A percentile compares a stretch with the other conserved stretches of the same genome.
Evolutionary conservation across 306 rosid species (phyloP).

Genomic region (Astragalus membranaceus): DNA sequence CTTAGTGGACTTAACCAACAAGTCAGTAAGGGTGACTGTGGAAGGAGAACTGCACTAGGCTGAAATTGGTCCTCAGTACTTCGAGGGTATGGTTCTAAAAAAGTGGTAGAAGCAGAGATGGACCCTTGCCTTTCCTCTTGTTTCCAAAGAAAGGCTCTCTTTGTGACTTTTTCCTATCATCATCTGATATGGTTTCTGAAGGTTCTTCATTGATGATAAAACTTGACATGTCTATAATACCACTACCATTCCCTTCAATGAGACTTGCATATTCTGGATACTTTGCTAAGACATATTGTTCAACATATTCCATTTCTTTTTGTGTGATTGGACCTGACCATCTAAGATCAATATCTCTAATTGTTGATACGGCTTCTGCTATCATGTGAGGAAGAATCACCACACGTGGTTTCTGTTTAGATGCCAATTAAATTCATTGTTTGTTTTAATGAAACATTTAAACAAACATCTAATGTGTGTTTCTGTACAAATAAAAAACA

Average conservation of each 20-base stretch:
- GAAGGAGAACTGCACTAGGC: no score
- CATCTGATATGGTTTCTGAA: slow-evolving; percentile 34
- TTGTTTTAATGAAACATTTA: neutral
- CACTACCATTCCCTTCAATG: slow-evolving; percentile 39
- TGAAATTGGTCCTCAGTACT: no score
- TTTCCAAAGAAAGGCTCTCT: slow-evolving; percentile 47
- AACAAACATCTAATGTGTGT: neutral
- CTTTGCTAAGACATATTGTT: slow-evolving; percentile 67
- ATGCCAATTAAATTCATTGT: neutral
- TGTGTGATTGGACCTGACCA: slow-evolving; percentile 93
- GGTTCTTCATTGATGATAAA: slow-evolving; percentile 59
- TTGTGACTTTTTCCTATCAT: slow-evolving; percentile 52
- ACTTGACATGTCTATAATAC: slow-evolving; percentile 37
- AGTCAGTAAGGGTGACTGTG: no score
- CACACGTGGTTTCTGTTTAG: slow-evolving; percentile 42
- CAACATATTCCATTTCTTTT: slow-evolving; percentile 72
- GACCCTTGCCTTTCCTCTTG: no score
- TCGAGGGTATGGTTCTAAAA: no score
- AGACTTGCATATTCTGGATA: slow-evolving; percentile 64
- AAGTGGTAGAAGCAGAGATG: no score
- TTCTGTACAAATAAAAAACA: neutral
- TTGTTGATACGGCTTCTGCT: slow-evolving; percentile 70
- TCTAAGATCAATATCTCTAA: slow-evolving; percentile 60
- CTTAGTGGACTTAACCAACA: no score
- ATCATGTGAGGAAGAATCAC: slow-evolving; percentile 61